phyloP scores from a whole-genome alignment of 1,284 basidiomycete genomes.

The Rhodotorula mucilaginosa region DNA sequence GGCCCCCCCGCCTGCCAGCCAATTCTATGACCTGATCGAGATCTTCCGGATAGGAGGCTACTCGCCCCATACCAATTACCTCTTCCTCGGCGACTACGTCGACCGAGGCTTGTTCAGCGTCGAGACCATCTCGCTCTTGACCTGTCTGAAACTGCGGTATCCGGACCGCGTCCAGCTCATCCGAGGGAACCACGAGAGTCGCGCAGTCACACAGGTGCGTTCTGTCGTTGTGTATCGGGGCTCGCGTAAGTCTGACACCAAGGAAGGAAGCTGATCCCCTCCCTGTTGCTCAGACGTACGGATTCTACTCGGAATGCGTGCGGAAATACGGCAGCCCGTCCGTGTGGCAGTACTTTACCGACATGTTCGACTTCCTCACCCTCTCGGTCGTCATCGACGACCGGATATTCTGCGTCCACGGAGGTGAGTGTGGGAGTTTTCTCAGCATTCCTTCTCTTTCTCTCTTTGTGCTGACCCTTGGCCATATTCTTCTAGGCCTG shows the following conservation, averaged over 20 bases:
- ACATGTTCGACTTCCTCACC: conserved; percentile 99
- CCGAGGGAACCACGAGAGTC: conserved; percentile 94
- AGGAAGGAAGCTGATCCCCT: too few relatives aligned
- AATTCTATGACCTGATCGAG: conserved; percentile 99
- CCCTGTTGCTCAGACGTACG: conserved; percentile 71
- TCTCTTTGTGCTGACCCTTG: background rate
- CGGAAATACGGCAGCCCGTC: conserved; percentile 91
- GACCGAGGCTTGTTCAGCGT: conserved; percentile 97
- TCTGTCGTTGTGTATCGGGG: background rate
- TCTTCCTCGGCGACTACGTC: conserved; percentile 97
- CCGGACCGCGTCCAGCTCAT: conserved; percentile 96
- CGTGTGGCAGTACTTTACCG: conserved; percentile 99
- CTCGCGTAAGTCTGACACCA: background rate
- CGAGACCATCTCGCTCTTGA: conserved; percentile 95
- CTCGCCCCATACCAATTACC: conserved; percentile 93
- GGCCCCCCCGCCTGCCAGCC: conserved; percentile 56
- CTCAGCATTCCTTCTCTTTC: background rate
- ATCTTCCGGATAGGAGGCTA: conserved; percentile 98
- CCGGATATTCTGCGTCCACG: conserved; percentile 98
- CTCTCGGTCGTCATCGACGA: conserved; percentile 98
- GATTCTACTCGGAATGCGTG: conserved; percentile 98
- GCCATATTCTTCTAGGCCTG: conserved; percentile 59
- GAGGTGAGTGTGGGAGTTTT: conserved; percentile 59
- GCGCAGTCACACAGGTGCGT: conserved; percentile 92
- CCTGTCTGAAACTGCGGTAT: conserved; percentile 94